A percentile compares a stretch with the other conserved stretches of the same genome.
phyloP scores from a whole-genome alignment of 805 yeast species.

The Groenewaldozyma tartarivorans region DNA sequence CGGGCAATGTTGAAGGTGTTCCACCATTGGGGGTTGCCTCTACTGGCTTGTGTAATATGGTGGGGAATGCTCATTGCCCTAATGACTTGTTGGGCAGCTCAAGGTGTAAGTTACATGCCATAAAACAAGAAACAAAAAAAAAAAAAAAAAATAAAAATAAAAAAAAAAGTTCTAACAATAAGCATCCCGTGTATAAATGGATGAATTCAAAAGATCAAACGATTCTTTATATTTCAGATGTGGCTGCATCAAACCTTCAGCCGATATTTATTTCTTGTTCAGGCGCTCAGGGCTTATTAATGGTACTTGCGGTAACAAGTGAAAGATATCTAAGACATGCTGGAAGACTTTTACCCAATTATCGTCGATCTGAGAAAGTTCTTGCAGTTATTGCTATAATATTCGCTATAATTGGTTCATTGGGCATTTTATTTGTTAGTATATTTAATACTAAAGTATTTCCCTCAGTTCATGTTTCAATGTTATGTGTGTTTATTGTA shows the following conservation, averaged over 20 bases:
- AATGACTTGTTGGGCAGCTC: slow-evolving; percentile 66
- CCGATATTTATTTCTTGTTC: slow-evolving; percentile 76
- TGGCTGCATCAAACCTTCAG: slow-evolving; percentile 80
- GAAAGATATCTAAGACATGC: slow-evolving; percentile 55
- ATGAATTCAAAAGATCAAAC: slow-evolving; percentile 30
- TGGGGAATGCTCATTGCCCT: slow-evolving; percentile 85
- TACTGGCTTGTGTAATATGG: slow-evolving; percentile 64
- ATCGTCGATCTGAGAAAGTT: slow-evolving; percentile 33
- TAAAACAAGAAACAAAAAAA: too few relatives aligned
- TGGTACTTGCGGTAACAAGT: slow-evolving; percentile 49
- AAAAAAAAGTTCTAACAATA: neutral
- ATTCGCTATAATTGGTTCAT: slow-evolving; percentile 48
- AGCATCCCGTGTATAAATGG: slow-evolving; percentile 53
- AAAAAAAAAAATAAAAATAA: too few relatives aligned
- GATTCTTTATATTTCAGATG: slow-evolving; percentile 68
- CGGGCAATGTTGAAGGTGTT: slow-evolving; percentile 19
- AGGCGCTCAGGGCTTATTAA: slow-evolving; percentile 69
- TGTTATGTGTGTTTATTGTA: slow-evolving; percentile 67
- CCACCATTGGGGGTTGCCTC: slow-evolving; percentile 45
- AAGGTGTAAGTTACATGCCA: slow-evolving; percentile 40
- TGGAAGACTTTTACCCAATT: slow-evolving; percentile 47
- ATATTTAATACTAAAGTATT: slow-evolving; percentile 57
- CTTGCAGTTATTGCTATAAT: slow-evolving; percentile 36
- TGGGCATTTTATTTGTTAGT: slow-evolving; percentile 66
- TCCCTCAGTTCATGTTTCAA: slow-evolving; percentile 44